A percentile compares a stretch with the other conserved stretches of the same genome.
Evolutionary conservation across 495 filamentous ascomycete species (phyloP).

Genomic region (Aspergillus saccharolyticus): DNA sequence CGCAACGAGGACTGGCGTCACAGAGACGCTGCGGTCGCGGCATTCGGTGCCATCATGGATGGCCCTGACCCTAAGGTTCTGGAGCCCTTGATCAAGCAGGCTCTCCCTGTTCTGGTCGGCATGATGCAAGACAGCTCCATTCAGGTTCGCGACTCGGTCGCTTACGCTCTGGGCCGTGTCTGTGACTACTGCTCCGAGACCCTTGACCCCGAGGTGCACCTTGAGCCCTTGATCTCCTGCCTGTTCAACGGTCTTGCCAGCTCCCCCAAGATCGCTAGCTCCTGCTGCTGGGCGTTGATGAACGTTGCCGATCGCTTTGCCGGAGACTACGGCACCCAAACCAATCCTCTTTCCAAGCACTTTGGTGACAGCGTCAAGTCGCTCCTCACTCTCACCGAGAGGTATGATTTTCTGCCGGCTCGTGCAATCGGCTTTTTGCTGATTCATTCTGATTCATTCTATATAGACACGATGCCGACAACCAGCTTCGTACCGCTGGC

Average conservation of each 20-base stretch:
- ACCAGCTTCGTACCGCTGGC: conserved; percentile 92
- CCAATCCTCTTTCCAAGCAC: conserved; percentile 83
- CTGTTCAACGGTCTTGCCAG: conserved; percentile 88
- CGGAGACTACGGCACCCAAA: conserved; percentile 67
- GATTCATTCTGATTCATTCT: no score
- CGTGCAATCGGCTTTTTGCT: not conserved
- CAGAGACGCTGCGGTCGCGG: conserved; percentile 91
- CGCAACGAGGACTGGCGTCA: conserved; percentile 86
- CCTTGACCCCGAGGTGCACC: conserved; percentile 76
- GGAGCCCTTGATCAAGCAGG: conserved; percentile 91
- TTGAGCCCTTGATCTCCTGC: conserved; percentile 75
- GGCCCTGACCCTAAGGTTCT: conserved; percentile 85
- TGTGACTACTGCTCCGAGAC: conserved; percentile 85
- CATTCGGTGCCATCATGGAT: conserved; percentile 99
- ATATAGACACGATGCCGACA: conserved; percentile 69
- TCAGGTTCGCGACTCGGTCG: conserved; percentile 93
- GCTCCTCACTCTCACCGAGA: conserved; percentile 78
- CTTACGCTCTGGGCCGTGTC: conserved; percentile 91
- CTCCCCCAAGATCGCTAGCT: conserved; percentile 93
- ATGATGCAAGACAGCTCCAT: conserved; percentile 94
- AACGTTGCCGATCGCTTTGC: conserved; percentile 94
- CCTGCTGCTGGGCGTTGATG: conserved; percentile 99
- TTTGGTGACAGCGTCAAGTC: conserved; percentile 88
- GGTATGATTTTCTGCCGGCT: conserved; percentile 31
- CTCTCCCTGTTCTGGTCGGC: conserved; percentile 76